Percentiles rank a stretch among this genome's conserved stretches.
These are phyloP conservation scores for Fomitopsis pulvina DNA, from an alignment of 768 basidiomycete genomes.

Conservation along the genomic window DNA sequence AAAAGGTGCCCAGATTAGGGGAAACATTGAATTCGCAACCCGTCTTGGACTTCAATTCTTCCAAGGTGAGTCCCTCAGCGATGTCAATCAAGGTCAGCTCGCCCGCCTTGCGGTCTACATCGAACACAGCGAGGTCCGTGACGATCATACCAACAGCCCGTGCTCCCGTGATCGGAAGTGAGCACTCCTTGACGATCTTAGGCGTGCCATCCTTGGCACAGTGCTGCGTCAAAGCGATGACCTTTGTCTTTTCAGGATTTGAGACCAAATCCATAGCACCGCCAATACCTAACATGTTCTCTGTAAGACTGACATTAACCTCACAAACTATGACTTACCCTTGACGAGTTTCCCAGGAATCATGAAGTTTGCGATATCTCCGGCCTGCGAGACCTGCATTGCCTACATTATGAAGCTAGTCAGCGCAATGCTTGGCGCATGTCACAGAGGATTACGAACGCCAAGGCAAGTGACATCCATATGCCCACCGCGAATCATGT, in stretches of 20 bases:
- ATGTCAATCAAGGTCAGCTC: conserved; percentile 71
- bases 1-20: conserved; percentile 30
- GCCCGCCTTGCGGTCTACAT: conserved; percentile 71
- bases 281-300: conserved; percentile 58
- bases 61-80: conserved; percentile 73
- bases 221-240: conserved; percentile 86
- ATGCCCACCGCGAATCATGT: conserved; percentile 96
- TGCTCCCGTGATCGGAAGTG: conserved; percentile 82
- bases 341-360: conserved; percentile 89
- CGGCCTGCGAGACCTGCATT: conserved; percentile 88
- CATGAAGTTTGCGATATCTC: conserved; percentile 97
- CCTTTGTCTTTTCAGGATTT: conserved; percentile 90
- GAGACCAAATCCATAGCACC: conserved; percentile 95
- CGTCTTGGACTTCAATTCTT: conserved; percentile 80
- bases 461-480: conserved; percentile 88
- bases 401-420: conserved; percentile 41
- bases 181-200: conserved; percentile 78
- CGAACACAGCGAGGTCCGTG: conserved; percentile 86
- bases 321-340: conserved; percentile 32
- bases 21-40: conserved; percentile 68
- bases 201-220: conserved; percentile 81
- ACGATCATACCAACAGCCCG: conserved; percentile 83
- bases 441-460: conserved; percentile 35
- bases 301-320: background rate
- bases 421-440: background rate